Evolutionary conservation across 805 yeast species (phyloP), one percentile per base, ranked within the genome.

Genomic region (Monosporozyma unispora): DNA sequence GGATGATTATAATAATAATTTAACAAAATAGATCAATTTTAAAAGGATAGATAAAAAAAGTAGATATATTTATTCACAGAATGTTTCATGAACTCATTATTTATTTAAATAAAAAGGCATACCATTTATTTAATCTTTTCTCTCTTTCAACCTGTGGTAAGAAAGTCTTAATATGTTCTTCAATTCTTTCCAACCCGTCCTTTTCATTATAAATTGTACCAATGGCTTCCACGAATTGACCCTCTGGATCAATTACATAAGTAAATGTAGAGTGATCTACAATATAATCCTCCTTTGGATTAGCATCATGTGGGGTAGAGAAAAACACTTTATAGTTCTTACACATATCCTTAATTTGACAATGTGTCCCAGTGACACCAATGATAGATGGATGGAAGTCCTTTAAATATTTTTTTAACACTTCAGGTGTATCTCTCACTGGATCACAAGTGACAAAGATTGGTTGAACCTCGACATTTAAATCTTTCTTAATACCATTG

Each of bases 251-350:
- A 96, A 93, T 89, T 57, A 91, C 73, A 63, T 93, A 91, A 70
- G 90, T 90, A 78, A 90, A 91, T 50, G 93, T 91, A 3, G 97
- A 90, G 69, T 91, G 99, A 64, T 91, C 99, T 33, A 91, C 99
- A 53, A 91, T 75, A 63, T 91, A 91, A 58, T 91, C 96, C 66
- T 91, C 95, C 22, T 96, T 96, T 0, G 96, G 90, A 62, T 88
- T 86, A 43, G 88, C 84, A 63, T 88, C 80, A 23, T 88, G 84
- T 3, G 98, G 99, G 1, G 99, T 91, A 12, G 96, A 87, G 68
- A 93, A 91, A 68, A 90, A 91, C n/a, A 93, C 99, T 57, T 97
- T 78, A 70, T 81, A 91, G 55, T 81, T 80, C 67, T 87, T 89
- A 71, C 98, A 93, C 49, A 82, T 78, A 53, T 78, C 76, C 68